A percentile compares a stretch with the other conserved stretches of the same genome.
Conservation (phyloP, 2,329 filamentous ascomycete genomes). For the Salinomyces thailandicus region DNA sequence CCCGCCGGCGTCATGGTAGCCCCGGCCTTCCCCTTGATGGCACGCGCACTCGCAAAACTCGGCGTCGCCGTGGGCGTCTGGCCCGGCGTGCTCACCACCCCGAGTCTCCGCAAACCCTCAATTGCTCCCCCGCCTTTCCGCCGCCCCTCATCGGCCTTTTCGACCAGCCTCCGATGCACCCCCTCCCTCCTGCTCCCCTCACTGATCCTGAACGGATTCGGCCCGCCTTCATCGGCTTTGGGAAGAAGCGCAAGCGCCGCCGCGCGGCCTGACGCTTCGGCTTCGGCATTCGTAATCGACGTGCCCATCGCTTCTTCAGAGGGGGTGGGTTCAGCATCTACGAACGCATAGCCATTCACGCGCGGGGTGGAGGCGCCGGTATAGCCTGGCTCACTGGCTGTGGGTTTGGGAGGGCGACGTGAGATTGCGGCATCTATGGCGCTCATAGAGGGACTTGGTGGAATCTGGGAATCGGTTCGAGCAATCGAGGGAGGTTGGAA, state of each 20-base stretch:
- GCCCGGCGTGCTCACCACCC: constrained; percentile 33
- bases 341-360: constrained; percentile 88
- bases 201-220: constrained; percentile 71
- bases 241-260: constrained; percentile 33
- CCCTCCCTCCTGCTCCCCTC: constrained; percentile 67
- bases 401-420: constrained; percentile 50
- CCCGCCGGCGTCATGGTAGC: constrained; percentile 59
- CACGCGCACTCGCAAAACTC: constrained; percentile 50
- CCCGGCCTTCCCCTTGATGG: constrained; percentile 30
- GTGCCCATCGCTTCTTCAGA: constrained; percentile 50
- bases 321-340: constrained; percentile 62
- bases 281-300: constrained; percentile 24
- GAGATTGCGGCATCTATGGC: constrained; percentile 76
- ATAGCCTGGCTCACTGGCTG: constrained; percentile 50
- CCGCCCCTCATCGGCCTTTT: constrained; percentile 64
- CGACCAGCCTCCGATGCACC: constrained; percentile 77
- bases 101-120: constrained; percentile 22
- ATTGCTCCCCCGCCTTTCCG: constrained; percentile 46
- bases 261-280: constrained; percentile 25
- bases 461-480: constrained; percentile 32
- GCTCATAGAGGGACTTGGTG: constrained; percentile 72
- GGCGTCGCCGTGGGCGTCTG: constrained; percentile 58
- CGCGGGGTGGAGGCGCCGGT: constrained; percentile 70
- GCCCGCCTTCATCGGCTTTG: constrained; percentile 42
- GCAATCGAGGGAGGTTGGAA: constrained; percentile 34